Percentiles rank a stretch among this genome's conserved stretches.
phyloP scores from a whole-genome alignment of 495 filamentous ascomycete genomes.

The Penicillium samsonianum region DNA sequence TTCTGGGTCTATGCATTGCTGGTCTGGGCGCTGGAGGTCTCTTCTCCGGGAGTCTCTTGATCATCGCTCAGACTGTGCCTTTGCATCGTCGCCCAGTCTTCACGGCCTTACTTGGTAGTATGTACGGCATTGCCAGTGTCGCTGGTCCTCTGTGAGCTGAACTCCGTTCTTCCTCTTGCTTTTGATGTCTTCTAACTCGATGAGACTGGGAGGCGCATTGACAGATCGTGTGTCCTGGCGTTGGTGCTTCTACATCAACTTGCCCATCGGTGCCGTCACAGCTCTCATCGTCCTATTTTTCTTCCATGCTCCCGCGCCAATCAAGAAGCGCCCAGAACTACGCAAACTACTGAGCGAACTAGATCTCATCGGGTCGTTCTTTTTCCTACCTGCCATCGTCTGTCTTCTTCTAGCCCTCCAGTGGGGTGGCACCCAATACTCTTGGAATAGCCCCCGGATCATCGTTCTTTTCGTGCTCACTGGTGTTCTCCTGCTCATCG shows the following conservation, averaged over 20 bases:
- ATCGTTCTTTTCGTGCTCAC: constrained; percentile 41
- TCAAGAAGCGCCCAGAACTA: neutral
- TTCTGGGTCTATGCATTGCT: no score
- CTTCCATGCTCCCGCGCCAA: neutral
- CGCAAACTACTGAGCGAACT: neutral
- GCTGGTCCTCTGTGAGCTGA: no score
- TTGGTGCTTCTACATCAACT: constrained; percentile 58
- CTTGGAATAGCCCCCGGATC: constrained; percentile 39
- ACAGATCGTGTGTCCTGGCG: constrained; percentile 37
- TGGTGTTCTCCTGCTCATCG: constrained; percentile 24
- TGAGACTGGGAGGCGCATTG: no score
- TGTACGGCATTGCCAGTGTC: no score
- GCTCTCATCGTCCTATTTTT: constrained; percentile 18
- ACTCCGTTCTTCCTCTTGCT: no score
- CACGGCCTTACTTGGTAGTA: no score
- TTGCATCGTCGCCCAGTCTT: no score
- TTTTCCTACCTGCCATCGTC: constrained; percentile 37
- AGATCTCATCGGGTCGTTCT: constrained; percentile 29
- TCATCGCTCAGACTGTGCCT: no score
- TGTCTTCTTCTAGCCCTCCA: constrained; percentile 46
- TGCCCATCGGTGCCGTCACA: constrained; percentile 45
- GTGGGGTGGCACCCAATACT: constrained; percentile 43
- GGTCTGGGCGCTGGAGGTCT: no score
- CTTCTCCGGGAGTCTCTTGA: no score
- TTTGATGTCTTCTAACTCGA: no score